Percentiles rank a stretch among this genome's conserved stretches.
These are phyloP conservation scores for Hypoxylon sp. DNA, from an alignment of 2,329 filamentous ascomycete species.

Conservation along the genomic window DNA sequence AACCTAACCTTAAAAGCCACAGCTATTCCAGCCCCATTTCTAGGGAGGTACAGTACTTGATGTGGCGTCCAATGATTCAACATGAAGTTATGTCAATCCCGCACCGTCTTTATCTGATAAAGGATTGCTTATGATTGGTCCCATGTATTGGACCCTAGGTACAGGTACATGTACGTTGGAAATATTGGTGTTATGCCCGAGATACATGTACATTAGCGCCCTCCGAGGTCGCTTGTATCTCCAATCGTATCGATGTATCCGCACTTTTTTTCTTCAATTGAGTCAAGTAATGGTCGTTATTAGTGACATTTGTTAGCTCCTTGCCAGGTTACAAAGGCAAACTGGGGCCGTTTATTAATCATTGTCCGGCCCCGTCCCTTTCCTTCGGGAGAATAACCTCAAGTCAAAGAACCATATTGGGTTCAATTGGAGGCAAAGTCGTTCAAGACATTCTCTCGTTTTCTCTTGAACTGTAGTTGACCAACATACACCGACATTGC, in stretches of 20 bases:
- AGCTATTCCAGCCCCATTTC: background rate
- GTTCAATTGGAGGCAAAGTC: constrained; percentile 26
- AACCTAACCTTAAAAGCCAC: constrained; percentile 10
- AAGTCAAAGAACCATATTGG: constrained; percentile 24
- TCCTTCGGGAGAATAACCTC: constrained; percentile 21
- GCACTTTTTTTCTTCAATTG: constrained; percentile 38
- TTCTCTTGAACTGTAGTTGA: background rate
- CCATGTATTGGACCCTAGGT: constrained; percentile 1
- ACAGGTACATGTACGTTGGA: constrained; percentile 3
- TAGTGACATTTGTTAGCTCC: constrained; percentile 8
- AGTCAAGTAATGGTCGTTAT: constrained; percentile 26
- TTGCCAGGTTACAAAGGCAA: constrained; percentile 26
- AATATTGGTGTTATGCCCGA: constrained; percentile 4
- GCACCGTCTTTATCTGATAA: constrained; percentile 5
- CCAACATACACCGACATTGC: constrained; percentile 11
- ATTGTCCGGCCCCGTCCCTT: constrained; percentile 32
- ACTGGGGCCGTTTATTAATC: constrained; percentile 37
- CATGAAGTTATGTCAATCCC: background rate
- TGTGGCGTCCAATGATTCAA: constrained; percentile 5
- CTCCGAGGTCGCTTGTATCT: constrained; percentile 47
- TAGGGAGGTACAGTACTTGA: background rate
- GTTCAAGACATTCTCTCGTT: constrained; percentile 8
- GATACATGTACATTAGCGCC: constrained; percentile 25
- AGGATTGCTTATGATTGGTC: constrained; percentile 23
- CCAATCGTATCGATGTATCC: constrained; percentile 24